These are phyloP conservation scores for Aspergillus melleus DNA, from an alignment of 2,329 filamentous ascomycete species.

Conservation along the genomic window DNA sequence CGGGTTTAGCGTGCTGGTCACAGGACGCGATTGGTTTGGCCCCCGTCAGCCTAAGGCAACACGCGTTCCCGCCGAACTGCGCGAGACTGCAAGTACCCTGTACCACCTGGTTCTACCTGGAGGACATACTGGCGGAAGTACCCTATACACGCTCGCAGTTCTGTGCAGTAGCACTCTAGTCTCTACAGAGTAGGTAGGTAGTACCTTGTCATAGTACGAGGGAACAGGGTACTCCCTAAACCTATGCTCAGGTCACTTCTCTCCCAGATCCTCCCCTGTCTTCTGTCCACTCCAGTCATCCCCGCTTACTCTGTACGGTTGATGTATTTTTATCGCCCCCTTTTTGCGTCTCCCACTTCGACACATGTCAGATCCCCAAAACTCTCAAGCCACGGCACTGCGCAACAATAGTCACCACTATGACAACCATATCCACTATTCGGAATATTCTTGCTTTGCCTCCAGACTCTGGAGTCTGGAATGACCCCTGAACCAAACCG, in stretches of 20 bases:
- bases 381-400: neutral
- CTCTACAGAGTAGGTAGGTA: too few relatives aligned
- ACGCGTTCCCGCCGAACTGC: constrained; percentile 2
- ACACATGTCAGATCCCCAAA: neutral
- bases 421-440: neutral
- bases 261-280: too few relatives aligned
- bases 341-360: neutral
- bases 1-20: neutral
- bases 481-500: constrained; percentile 6
- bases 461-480: neutral
- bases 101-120: too few relatives aligned
- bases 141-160: too few relatives aligned
- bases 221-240: too few relatives aligned
- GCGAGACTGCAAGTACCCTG: too few relatives aligned
- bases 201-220: too few relatives aligned
- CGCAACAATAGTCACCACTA: neutral
- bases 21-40: neutral
- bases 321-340: constrained; percentile 2
- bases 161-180: too few relatives aligned
- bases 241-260: too few relatives aligned
- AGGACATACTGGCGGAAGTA: too few relatives aligned
- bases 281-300: too few relatives aligned
- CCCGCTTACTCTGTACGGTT: too few relatives aligned
- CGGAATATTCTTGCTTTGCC: neutral
- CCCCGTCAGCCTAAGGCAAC: constrained; percentile 4